phyloP scores from a whole-genome alignment of 805 yeast species.

The Candida endomychidarum region DNA sequence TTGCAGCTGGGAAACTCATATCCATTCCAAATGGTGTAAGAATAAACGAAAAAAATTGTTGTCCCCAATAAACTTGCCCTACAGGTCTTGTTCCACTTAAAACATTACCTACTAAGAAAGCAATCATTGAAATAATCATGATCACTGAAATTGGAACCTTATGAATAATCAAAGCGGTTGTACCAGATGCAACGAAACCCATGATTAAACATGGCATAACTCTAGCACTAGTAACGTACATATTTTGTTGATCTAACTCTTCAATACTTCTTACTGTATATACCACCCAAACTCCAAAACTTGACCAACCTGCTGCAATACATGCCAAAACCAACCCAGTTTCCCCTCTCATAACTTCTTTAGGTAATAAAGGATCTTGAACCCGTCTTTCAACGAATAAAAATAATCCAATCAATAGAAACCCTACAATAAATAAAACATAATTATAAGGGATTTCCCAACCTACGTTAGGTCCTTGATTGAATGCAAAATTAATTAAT shows the following conservation, averaged over 20 bases:
- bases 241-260: constrained; percentile 8
- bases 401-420: constrained; percentile 42
- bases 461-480: constrained; percentile 74
- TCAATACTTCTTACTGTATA: constrained; percentile 52
- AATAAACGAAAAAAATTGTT: constrained; percentile 54
- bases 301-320: constrained; percentile 70
- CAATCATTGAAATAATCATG: constrained; percentile 50
- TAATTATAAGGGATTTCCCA: constrained; percentile 64
- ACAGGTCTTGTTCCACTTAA: constrained; percentile 57
- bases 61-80: constrained; percentile 59
- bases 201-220: constrained; percentile 34
- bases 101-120: constrained; percentile 51
- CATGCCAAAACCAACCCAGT: constrained; percentile 50
- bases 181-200: constrained; percentile 56
- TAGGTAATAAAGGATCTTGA: constrained; percentile 54
- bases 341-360: constrained; percentile 43
- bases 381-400: constrained; percentile 48
- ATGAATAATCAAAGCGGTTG: constrained; percentile 48
- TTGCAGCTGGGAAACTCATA: constrained; percentile 72
- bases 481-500: constrained; percentile 68
- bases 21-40: constrained; percentile 74
- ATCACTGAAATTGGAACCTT: constrained; percentile 49
- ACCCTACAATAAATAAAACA: constrained; percentile 55
- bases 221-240: constrained; percentile 27
- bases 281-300: constrained; percentile 69